Evolutionary conservation across 2,329 filamentous ascomycete species (phyloP).

Genomic region (Dendryphion nanum): DNA sequence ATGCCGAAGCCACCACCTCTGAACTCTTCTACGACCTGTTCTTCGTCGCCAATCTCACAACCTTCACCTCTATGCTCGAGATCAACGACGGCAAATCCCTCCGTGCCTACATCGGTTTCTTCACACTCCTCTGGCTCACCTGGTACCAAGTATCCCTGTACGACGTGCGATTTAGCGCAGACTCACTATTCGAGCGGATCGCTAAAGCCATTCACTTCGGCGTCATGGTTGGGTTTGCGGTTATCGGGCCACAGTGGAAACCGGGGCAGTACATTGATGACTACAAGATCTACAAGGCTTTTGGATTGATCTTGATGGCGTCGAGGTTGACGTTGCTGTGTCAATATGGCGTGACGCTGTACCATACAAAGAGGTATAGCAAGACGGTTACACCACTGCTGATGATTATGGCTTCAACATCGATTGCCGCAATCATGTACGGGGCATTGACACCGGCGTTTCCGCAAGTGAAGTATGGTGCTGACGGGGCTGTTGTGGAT

Average conservation of each 20-base stretch:
- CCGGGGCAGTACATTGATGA: constrained; percentile 39
- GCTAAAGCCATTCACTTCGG: constrained; percentile 61
- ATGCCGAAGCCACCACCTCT: constrained; percentile 54
- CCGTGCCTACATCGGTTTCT: constrained; percentile 51
- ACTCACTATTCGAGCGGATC: constrained; percentile 62
- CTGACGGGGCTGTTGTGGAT: constrained; percentile 5
- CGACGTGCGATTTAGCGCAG: constrained; percentile 64
- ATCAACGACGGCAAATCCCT: constrained; percentile 50
- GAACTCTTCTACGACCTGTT: constrained; percentile 62
- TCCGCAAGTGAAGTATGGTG: constrained; percentile 9
- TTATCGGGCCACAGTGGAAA: constrained; percentile 47
- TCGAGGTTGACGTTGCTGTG: constrained; percentile 34
- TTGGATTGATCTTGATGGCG: constrained; percentile 40
- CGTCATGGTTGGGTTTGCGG: constrained; percentile 63
- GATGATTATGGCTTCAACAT: constrained; percentile 32
- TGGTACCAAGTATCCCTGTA: constrained; percentile 65
- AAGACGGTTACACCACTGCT: constrained; percentile 30
- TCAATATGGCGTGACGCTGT: constrained; percentile 41
- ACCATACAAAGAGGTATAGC: constrained; percentile 30
- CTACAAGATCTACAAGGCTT: constrained; percentile 43
- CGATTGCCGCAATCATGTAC: constrained; percentile 35
- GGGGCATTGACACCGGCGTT: constrained; percentile 31
- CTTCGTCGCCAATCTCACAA: constrained; percentile 64
- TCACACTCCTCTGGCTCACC: constrained; percentile 65
- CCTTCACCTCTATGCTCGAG: constrained; percentile 58